These are phyloP conservation scores for Cutaneotrichosporon sp. DNA, from an alignment of 1,284 basidiomycete genomes.

Conservation along the genomic window DNA sequence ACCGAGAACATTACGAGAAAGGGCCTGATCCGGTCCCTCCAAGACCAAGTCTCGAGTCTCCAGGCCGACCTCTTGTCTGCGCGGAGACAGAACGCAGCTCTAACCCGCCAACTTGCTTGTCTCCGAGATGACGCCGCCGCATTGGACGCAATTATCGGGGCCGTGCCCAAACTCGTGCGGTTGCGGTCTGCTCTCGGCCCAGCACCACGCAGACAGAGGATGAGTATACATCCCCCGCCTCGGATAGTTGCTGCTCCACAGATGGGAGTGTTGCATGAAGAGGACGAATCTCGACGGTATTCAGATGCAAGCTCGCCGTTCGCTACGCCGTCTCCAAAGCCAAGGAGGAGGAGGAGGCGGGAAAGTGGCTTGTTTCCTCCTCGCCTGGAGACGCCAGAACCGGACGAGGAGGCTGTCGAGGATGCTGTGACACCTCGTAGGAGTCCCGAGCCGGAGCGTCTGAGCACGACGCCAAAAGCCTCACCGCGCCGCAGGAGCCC, in stretches of 20 bases:
- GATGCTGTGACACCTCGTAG: conserved; percentile 8
- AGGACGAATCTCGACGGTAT: neutral
- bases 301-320: neutral
- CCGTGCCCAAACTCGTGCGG: conserved; percentile 16
- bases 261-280: neutral
- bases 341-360: neutral
- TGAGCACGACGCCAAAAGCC: neutral
- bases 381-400: neutral
- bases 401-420: conserved; percentile 12
- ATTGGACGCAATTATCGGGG: conserved; percentile 14
- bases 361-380: conserved; percentile 17
- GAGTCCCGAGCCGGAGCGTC: neutral
- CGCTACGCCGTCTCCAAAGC: neutral
- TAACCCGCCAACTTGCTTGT: conserved; percentile 7
- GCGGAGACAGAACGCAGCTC: conserved; percentile 11
- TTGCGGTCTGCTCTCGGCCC: conserved; percentile 15
- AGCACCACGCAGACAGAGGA: neutral
- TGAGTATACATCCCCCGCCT: neutral
- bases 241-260: neutral
- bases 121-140: conserved; percentile 7
- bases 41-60: conserved; percentile 20
- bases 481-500: neutral
- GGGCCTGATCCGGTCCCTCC: conserved; percentile 13
- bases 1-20: conserved; percentile 24
- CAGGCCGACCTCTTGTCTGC: conserved; percentile 22